Base-by-base conservation (phyloP, 192 early-diverging fungal genomes). In the Coemansia sp. region DNA sequence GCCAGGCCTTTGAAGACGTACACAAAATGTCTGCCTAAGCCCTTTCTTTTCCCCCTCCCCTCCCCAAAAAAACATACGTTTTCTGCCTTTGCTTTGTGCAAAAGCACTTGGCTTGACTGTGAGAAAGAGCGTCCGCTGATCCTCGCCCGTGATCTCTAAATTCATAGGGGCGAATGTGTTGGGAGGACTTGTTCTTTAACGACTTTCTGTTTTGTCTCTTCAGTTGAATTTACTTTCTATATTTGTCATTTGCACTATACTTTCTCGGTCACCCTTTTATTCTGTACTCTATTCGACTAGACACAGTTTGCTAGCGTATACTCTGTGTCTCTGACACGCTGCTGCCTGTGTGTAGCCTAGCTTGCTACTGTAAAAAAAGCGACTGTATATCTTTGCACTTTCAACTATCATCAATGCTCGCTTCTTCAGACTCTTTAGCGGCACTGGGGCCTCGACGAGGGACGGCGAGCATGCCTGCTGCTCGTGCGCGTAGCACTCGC, bases 1-100 rank as follows among this genome's bases (percentile, higher is more conserved):
- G 76, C 66, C 67, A 68, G 71, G 82, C 74, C 40, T 84, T 73
- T 68, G 65, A 33, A 30, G 62, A 42, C 63, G 38, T 68, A 9
- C 74, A 68, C 46, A 21, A 30, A 2, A 64, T 75, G 10, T 67
- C 62, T 14, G 37, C 16, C 50, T 46, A 23, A 33, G 39, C 62
- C 47, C 35, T 33, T 23, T 35, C 16, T 33, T 17, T 35, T 57
- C 1, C 8, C 0, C 1, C 11, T n/a, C 26, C 26, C 26, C 26
- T 26, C 26, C 26, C 26, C 33, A 57, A 16, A 30, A 16, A 33
- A 6, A 37, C 6, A 35, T 35, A 4, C 6, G 16, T 10, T 17
- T 17, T 57, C 3, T 11, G 4, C 30, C 17, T 32, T 35, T 13
- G 13, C 26, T 57, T 49, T 57, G 55, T 0, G 6, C 46, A 49